These are phyloP conservation scores for Blastomyces silverae DNA, from an alignment of 2,329 filamentous ascomycete species.

Conservation along the genomic window DNA sequence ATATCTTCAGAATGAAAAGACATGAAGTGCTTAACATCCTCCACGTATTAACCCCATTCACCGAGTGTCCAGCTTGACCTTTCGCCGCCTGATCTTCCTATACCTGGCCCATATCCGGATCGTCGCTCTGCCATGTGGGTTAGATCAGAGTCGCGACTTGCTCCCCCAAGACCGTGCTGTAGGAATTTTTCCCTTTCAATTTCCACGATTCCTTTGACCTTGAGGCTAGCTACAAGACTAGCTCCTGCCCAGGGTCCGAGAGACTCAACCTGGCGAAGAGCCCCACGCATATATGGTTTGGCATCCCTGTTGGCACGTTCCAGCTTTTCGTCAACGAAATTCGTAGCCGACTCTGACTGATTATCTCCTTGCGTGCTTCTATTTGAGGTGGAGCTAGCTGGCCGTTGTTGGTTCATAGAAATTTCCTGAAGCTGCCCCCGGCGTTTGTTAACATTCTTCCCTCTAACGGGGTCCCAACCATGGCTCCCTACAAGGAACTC, in stretches of 20 bases:
- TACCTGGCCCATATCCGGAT: slow-evolving; percentile 29
- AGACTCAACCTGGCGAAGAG: slow-evolving; percentile 50
- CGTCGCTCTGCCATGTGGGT: slow-evolving; percentile 35
- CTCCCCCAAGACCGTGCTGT: slow-evolving; percentile 43
- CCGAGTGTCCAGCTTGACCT: slow-evolving; percentile 46
- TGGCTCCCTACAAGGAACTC: slow-evolving; percentile 56
- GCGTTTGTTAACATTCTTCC: slow-evolving; percentile 54
- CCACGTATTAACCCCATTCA: slow-evolving; percentile 34
- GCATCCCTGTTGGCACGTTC: slow-evolving; percentile 34
- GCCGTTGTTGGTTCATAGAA: slow-evolving; percentile 26
- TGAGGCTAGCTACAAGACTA: slow-evolving; percentile 53
- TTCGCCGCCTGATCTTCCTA: slow-evolving; percentile 35
- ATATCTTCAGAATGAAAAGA: background rate
- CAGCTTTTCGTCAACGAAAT: slow-evolving; percentile 41
- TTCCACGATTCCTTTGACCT: slow-evolving; percentile 56
- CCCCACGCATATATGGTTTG: slow-evolving; percentile 33
- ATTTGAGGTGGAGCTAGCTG: slow-evolving; percentile 21
- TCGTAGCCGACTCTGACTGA: slow-evolving; percentile 39
- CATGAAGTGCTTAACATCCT: background rate
- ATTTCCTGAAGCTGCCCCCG: slow-evolving; percentile 38
- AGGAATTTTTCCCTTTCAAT: slow-evolving; percentile 59
- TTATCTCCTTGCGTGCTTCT: slow-evolving; percentile 17
- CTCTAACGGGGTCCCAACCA: slow-evolving; percentile 72
- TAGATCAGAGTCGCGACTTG: slow-evolving; percentile 39
- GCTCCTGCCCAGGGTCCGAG: slow-evolving; percentile 60